These are phyloP conservation scores for Schizophyllum amplum DNA, from an alignment of 1,284 basidiomycete genomes.

Conservation along the genomic window DNA sequence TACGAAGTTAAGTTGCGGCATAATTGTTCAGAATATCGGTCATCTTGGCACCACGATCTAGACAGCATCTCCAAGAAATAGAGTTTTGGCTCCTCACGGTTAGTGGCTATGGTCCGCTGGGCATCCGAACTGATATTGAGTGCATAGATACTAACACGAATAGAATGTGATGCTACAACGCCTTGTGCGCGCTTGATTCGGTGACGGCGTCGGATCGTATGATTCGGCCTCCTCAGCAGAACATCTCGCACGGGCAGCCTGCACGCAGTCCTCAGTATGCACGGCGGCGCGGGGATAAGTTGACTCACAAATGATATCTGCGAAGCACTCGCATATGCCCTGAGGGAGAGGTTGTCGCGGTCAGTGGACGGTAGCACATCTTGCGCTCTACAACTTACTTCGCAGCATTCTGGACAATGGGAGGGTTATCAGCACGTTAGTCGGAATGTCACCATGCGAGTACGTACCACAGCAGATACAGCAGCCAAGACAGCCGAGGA, in stretches of 20 bases:
- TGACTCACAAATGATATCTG: constrained; percentile 38
- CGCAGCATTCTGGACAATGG: constrained; percentile 32
- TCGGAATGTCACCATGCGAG: neutral
- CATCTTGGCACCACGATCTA: neutral
- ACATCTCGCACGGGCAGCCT: constrained; percentile 47
- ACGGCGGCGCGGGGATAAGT: neutral
- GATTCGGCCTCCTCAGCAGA: constrained; percentile 29
- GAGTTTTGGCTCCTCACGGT: no score
- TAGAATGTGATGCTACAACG: no score
- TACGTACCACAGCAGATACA: constrained; percentile 58
- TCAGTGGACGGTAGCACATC: neutral
- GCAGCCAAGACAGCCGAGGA: constrained; percentile 48
- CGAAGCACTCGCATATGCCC: constrained; percentile 40
- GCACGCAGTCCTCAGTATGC: neutral
- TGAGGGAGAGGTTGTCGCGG: constrained; percentile 12
- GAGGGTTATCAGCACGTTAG: neutral
- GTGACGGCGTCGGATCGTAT: no score
- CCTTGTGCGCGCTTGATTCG: neutral
- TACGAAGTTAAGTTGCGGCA: neutral
- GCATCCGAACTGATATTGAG: no score
- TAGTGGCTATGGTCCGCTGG: no score
- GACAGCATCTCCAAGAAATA: no score
- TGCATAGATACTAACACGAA: no score
- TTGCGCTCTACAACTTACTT: constrained; percentile 20
- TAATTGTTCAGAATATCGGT: no score